Conservation (phyloP, 2,329 filamentous ascomycete genomes). For the Plenodomus tracheiphilus region DNA sequence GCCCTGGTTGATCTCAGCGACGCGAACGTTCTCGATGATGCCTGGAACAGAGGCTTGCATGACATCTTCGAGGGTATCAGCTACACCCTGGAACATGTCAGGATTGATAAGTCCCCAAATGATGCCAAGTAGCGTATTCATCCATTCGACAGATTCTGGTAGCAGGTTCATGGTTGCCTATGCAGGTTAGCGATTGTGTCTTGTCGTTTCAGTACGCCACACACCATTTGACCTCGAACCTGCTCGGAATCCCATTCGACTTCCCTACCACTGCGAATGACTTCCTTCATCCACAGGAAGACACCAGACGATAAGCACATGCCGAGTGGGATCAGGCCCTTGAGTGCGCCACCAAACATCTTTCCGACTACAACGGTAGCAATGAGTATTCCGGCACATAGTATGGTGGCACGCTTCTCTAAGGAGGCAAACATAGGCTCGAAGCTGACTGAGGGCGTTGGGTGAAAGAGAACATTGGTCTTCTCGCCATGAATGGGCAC, state of each 20-base stretch:
- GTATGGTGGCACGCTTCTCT: slow-evolving; percentile 71
- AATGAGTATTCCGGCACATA: slow-evolving; percentile 72
- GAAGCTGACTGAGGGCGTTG: slow-evolving; percentile 85
- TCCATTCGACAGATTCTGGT: slow-evolving; percentile 89
- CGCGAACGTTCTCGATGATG: slow-evolving; percentile 90
- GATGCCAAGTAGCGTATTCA: slow-evolving; percentile 84
- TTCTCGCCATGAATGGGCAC: slow-evolving; percentile 96
- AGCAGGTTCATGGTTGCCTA: slow-evolving; percentile 83
- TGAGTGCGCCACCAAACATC: slow-evolving; percentile 75
- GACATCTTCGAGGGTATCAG: slow-evolving; percentile 92
- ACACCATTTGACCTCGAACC: slow-evolving; percentile 74
- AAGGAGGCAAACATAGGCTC: slow-evolving; percentile 82
- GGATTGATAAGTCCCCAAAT: slow-evolving; percentile 93
- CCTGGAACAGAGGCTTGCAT: slow-evolving; percentile 95
- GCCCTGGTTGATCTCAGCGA: slow-evolving; percentile 93
- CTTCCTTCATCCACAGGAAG: slow-evolving; percentile 86
- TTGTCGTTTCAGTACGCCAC: slow-evolving; percentile 12
- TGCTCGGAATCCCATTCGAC: slow-evolving; percentile 89
- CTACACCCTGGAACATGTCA: slow-evolving; percentile 88
- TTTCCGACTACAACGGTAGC: slow-evolving; percentile 77
- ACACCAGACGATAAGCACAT: slow-evolving; percentile 75
- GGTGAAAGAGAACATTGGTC: slow-evolving; percentile 94
- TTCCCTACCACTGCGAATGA: slow-evolving; percentile 79
- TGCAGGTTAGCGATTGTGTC: slow-evolving; percentile 3
- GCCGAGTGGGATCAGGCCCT: slow-evolving; percentile 75